Conservation (phyloP, 1,284 basidiomycete genomes). For the Naganishia cerealis region DNA sequence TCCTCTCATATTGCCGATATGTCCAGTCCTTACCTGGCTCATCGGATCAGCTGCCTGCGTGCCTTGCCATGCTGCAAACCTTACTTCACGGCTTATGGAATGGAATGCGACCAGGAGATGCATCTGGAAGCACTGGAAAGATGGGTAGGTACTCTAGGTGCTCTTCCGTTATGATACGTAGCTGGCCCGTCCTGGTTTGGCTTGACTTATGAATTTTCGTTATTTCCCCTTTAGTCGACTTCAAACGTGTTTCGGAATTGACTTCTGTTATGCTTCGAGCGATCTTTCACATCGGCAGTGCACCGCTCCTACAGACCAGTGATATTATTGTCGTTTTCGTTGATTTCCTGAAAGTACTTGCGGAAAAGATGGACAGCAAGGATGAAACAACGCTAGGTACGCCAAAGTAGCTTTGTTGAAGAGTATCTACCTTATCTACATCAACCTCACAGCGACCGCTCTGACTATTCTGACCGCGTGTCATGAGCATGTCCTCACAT, state of each 20-base stretch:
- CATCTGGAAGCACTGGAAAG: slow-evolving; percentile 18
- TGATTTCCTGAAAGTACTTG: slow-evolving; percentile 38
- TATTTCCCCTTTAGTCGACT: slow-evolving; percentile 19
- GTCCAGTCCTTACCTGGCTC: slow-evolving; percentile 43
- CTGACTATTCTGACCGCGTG: slow-evolving; percentile 41
- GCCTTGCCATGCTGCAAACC: slow-evolving; percentile 39
- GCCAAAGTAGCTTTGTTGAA: slow-evolving; percentile 6
- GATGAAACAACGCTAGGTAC: slow-evolving; percentile 35
- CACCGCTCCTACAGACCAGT: slow-evolving; percentile 37
- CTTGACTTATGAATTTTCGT: neutral
- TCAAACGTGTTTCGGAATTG: slow-evolving; percentile 15
- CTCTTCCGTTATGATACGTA: neutral
- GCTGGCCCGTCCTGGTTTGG: neutral
- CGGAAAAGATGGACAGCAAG: slow-evolving; percentile 32
- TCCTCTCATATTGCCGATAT: slow-evolving; percentile 51
- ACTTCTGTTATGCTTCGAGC: slow-evolving; percentile 21
- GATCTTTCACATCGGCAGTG: slow-evolving; percentile 16
- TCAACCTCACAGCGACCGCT: slow-evolving; percentile 29
- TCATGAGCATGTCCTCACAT: slow-evolving; percentile 41
- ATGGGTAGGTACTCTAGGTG: slow-evolving; percentile 34
- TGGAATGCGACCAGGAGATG: slow-evolving; percentile 31
- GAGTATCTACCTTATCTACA: neutral
- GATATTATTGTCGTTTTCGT: slow-evolving; percentile 39
- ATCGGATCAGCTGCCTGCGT: slow-evolving; percentile 37
- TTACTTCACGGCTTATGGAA: slow-evolving; percentile 42